Conservation (phyloP, 2,329 filamentous ascomycete genomes). For the Colletotrichum sp. region DNA sequence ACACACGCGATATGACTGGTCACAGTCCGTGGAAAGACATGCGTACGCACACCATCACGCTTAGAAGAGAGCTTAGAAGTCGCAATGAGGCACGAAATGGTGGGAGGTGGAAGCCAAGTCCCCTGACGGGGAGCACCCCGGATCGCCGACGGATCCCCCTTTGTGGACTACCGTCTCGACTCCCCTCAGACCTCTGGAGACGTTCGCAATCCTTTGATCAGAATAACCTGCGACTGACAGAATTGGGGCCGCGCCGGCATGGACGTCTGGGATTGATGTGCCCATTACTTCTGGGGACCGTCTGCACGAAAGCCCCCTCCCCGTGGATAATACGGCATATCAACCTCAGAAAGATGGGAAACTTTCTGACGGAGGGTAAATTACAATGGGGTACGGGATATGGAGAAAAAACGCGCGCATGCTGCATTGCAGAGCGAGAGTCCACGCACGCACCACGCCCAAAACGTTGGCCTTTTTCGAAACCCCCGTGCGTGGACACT, state of each 20-base stretch:
- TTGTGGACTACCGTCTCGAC: background rate
- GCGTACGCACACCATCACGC: background rate
- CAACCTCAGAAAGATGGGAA: background rate
- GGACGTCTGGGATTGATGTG: background rate
- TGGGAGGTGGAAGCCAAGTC: background rate
- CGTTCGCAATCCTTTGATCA: background rate
- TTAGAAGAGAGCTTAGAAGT: background rate
- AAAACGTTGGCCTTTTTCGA: background rate
- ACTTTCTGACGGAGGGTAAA: background rate
- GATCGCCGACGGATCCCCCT: conserved; percentile 2
- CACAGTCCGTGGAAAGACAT: background rate
- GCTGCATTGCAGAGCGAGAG: background rate
- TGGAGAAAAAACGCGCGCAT: background rate
- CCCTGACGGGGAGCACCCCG: background rate
- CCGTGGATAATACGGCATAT: background rate
- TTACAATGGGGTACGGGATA: background rate
- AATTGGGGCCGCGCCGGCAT: background rate
- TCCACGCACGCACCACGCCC: background rate
- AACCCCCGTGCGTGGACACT: background rate
- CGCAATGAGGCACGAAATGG: background rate
- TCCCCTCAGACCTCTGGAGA: background rate
- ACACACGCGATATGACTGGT: background rate
- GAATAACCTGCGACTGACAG: background rate
- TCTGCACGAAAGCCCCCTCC: background rate
- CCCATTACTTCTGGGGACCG: background rate